Evolutionary conservation across 108 stramenopile genomes (phyloP).

Genomic region (Nitzschia inconspicua): DNA sequence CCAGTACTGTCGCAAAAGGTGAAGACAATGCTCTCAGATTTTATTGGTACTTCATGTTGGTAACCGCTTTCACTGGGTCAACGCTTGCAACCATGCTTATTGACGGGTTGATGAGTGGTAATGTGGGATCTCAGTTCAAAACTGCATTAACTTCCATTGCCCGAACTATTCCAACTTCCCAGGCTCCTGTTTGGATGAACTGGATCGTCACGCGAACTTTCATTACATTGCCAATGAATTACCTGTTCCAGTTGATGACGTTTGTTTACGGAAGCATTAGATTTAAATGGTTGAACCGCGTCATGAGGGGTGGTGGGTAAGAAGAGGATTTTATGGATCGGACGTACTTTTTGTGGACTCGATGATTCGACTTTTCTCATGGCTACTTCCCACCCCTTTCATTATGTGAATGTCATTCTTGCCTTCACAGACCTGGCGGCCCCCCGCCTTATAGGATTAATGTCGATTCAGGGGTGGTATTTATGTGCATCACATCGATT

Average conservation of each 20-base stretch:
- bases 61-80: constrained; percentile 74
- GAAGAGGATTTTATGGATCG: too few species aligned
- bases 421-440: constrained; percentile 52
- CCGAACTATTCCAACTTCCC: constrained; percentile 21
- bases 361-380: too few species aligned
- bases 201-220: constrained; percentile 78
- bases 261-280: constrained; percentile 43
- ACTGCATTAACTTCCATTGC: too few species aligned
- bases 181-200: constrained; percentile 67
- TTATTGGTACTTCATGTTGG: constrained; percentile 85
- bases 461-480: constrained; percentile 79
- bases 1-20: constrained; percentile 55
- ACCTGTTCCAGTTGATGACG: constrained; percentile 74
- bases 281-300: constrained; percentile 40
- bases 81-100: constrained; percentile 59
- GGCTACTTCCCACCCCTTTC: too few species aligned
- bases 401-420: too few species aligned
- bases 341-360: too few species aligned
- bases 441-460: constrained; percentile 81
- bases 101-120: constrained; percentile 42
- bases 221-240: constrained; percentile 59
- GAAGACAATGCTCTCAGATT: constrained; percentile 71
- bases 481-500: constrained; percentile 68
- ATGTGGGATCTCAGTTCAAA: too few species aligned
- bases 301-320: constrained; percentile 32